Percentiles rank a stretch among this genome's conserved stretches.
phyloP scores from a whole-genome alignment of 164 flowering plant species.

The Chimonanthus salicifolius region DNA sequence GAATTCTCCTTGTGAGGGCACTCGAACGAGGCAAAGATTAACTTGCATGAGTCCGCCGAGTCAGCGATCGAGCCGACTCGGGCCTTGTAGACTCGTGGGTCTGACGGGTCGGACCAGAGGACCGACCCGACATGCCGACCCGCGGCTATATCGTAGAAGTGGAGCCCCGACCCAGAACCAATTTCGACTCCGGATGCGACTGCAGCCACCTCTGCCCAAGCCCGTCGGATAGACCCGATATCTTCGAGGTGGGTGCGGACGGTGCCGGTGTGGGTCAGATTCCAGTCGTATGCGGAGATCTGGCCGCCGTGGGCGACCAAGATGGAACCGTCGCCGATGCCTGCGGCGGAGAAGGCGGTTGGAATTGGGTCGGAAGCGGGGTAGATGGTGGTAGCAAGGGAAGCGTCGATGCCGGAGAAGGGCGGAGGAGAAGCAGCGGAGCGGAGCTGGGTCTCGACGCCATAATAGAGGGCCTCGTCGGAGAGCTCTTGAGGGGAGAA shows the following conservation, averaged over 20 bases:
- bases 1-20: constrained; percentile 72
- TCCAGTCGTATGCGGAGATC: constrained; percentile 70
- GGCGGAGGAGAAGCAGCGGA: constrained; percentile 57
- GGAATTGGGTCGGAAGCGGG: constrained; percentile 68
- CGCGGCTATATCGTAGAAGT: constrained; percentile 58
- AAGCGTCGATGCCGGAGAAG: constrained; percentile 66
- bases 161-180: constrained; percentile 55
- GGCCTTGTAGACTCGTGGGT: constrained; percentile 72
- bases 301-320: constrained; percentile 86
- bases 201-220: constrained; percentile 53
- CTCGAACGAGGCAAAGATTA: constrained; percentile 58
- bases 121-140: constrained; percentile 49
- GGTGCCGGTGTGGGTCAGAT: constrained; percentile 45
- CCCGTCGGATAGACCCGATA: constrained; percentile 51
- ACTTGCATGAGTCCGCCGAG: constrained; percentile 22
- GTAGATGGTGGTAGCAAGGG: constrained; percentile 43
- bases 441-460: constrained; percentile 63
- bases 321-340: constrained; percentile 54
- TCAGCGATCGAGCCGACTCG: constrained; percentile 50
- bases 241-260: constrained; percentile 69
- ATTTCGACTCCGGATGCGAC: constrained; percentile 39
- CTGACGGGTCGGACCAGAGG: constrained; percentile 73
- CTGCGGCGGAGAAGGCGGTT: constrained; percentile 40
- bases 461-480: constrained; percentile 78
- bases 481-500: constrained; percentile 74